A percentile compares a stretch with the other conserved stretches of the same genome.
These are phyloP conservation scores for Groenewaldozyma auringiensis DNA, from an alignment of 1,139 yeast species.

Conservation along the genomic window DNA sequence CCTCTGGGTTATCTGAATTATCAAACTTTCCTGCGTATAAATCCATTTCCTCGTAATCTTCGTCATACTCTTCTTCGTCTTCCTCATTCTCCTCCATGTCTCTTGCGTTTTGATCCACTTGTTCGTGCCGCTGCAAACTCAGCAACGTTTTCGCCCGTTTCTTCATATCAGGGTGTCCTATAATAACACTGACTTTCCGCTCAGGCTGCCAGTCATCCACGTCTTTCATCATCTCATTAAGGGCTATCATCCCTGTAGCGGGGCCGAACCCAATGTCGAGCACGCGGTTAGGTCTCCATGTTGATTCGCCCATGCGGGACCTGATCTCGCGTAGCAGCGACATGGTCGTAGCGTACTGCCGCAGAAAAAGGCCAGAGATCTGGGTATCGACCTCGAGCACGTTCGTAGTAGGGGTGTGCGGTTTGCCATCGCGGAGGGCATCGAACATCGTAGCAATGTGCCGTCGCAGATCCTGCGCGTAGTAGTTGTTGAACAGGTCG, in stretches of 20 bases:
- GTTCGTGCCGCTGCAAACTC: constrained; percentile 59
- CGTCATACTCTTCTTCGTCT: constrained; percentile 18
- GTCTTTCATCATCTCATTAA: constrained; percentile 71
- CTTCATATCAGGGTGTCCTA: constrained; percentile 70
- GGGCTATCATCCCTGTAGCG: constrained; percentile 82
- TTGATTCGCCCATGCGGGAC: constrained; percentile 42
- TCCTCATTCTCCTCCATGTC: constrained; percentile 8
- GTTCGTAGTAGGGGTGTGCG: constrained; percentile 31
- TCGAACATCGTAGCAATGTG: constrained; percentile 23
- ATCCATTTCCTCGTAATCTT: constrained; percentile 8
- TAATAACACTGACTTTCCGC: constrained; percentile 61
- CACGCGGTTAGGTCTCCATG: constrained; percentile 57
- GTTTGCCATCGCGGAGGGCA: constrained; percentile 19
- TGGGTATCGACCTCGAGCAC: constrained; percentile 70
- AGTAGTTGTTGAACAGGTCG: constrained; percentile 13
- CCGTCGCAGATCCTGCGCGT: constrained; percentile 24
- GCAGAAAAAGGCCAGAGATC: constrained; percentile 75
- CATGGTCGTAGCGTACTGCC: constrained; percentile 66
- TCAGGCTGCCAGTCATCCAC: constrained; percentile 46
- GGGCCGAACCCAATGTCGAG: constrained; percentile 89
- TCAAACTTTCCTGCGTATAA: constrained; percentile 7
- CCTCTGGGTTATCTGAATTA: neutral
- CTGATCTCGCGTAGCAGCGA: constrained; percentile 64
- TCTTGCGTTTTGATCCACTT: constrained; percentile 11
- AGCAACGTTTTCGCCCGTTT: constrained; percentile 69